phyloP scores from a whole-genome alignment of 768 basidiomycete genomes.

The Calocera viscosa region DNA sequence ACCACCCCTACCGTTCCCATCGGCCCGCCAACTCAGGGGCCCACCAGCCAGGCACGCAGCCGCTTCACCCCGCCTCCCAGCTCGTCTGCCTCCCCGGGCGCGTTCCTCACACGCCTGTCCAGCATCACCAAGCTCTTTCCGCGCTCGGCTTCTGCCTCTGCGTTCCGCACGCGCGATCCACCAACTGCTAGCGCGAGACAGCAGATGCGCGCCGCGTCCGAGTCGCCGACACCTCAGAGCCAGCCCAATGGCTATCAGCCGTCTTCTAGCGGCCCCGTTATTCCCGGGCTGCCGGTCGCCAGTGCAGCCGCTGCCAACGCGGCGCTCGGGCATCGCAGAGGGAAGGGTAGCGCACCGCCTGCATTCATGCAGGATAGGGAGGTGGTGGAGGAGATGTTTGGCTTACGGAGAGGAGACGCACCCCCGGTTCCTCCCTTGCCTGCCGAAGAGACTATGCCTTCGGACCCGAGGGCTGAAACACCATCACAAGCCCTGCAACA shows the following conservation, averaged over 20 bases:
- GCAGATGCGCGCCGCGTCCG: background rate
- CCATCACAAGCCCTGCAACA: no score
- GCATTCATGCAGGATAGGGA: background rate
- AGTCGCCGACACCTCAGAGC: background rate
- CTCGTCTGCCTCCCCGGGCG: background rate
- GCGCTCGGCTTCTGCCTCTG: background rate
- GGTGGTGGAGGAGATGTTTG: background rate
- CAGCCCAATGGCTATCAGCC: background rate
- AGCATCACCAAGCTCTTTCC: conserved; percentile 1
- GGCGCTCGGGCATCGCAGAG: background rate
- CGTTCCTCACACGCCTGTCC: background rate
- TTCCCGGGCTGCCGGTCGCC: background rate
- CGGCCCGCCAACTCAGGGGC: background rate
- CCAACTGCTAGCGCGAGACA: background rate
- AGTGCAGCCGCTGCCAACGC: background rate
- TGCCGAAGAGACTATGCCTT: no score
- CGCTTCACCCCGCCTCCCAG: background rate
- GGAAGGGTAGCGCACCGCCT: background rate
- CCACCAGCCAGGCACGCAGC: background rate
- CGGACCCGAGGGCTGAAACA: no score
- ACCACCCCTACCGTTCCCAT: background rate
- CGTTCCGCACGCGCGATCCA: background rate
- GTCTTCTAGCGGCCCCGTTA: background rate
- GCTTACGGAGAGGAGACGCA: background rate
- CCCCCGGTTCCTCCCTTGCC: background rate